Conservation (phyloP, 495 filamentous ascomycete species). For the Tetracladium marchalianum region DNA sequence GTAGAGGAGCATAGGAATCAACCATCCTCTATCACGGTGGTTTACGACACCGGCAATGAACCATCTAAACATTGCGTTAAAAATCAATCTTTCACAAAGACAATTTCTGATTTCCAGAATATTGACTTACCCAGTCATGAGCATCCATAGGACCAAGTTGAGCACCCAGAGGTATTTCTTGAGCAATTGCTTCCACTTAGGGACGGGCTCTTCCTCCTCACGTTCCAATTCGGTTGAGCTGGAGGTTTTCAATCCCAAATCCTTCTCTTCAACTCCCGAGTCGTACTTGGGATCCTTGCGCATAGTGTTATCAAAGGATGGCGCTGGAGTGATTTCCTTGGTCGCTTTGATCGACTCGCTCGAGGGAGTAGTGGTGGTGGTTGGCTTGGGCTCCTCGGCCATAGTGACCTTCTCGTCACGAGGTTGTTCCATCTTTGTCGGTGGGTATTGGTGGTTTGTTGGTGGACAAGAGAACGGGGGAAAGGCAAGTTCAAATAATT, state of each 20-base stretch:
- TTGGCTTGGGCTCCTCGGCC: no score
- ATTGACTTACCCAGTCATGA: slow-evolving; percentile 50
- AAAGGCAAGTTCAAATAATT: no score
- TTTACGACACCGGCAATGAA: slow-evolving; percentile 76
- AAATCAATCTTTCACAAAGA: not conserved
- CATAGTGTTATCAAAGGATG: no score
- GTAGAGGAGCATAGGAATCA: slow-evolving; percentile 77
- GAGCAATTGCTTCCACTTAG: slow-evolving; percentile 21
- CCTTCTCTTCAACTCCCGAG: not conserved
- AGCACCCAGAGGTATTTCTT: slow-evolving; percentile 31
- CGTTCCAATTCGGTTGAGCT: not conserved
- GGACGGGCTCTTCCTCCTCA: not conserved
- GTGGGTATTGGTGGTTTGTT: no score
- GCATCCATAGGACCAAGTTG: slow-evolving; percentile 39
- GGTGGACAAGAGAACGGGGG: no score
- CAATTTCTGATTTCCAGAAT: not conserved
- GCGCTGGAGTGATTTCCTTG: no score
- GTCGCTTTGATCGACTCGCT: no score
- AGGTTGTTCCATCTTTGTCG: no score
- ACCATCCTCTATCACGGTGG: slow-evolving; percentile 69
- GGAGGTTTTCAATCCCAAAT: not conserved
- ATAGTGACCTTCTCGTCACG: no score
- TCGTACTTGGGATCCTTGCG: not conserved
- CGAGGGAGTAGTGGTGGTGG: no score
- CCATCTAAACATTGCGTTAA: slow-evolving; percentile 45